Evolutionary conservation across 1,284 basidiomycete genomes (phyloP), one percentile per base, ranked within the genome.

Genomic region (Irpex lacteus): DNA sequence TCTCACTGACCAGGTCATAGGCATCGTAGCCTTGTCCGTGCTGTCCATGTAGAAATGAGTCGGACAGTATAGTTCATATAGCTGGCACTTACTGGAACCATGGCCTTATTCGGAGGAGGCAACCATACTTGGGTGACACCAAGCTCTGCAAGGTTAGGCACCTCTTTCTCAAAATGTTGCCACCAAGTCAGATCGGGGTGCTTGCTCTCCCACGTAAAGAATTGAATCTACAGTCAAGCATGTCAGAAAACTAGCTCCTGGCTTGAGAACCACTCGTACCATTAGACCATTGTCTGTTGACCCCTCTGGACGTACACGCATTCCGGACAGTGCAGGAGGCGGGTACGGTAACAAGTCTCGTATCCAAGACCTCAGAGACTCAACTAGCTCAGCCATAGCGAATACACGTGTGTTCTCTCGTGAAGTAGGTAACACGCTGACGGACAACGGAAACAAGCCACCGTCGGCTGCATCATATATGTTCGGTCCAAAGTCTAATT

Each of bases 81-180:
- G 61, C 37, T n/a, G 44, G 58, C 53, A 56, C 68, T 74, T 70
- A 90, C 90, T 73, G 80, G 81, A 61, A 76, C 74, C 73, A 85
- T 87, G 18, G 88, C 91, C 73, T 92, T 94, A 71, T 90, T 88
- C 11, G 89, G 88, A 4, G 91, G 91, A 47, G 87, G 94, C 66
- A 84, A 81, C 96, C 91, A 93, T 5, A 87, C 81, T 72, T 91
- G 90, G 0, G 95, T 96, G 70, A 97, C 86, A 26, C 96, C 96
- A 71, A 95, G 84, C 38, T 85, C 81, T 6, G 85, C 85, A 21
- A 98, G 83, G 40, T 76, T 78, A 32, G 91, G 87, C 15, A 91
- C 79, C 71, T 96, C 89, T 7, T 73, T 72, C 70, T 91, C 87
- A 59, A 96, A 85, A 77, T 94, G 88, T 69, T 87, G 85, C 94